These are phyloP conservation scores for Pythium rhizo-oryzae DNA, from an alignment of 352 stramenopile genomes.

Conservation along the genomic window DNA sequence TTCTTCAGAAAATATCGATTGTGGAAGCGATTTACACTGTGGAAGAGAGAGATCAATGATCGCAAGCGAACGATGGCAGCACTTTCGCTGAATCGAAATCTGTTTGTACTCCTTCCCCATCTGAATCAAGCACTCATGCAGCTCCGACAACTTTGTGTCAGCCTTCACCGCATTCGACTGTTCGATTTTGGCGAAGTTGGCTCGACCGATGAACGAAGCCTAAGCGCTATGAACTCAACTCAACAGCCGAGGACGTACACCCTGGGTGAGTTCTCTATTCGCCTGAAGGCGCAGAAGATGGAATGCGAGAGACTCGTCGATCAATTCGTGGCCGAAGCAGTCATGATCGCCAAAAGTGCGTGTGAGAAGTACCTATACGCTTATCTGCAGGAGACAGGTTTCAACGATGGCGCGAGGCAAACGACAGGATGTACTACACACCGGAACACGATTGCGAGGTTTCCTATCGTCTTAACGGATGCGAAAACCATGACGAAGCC, in stretches of 20 bases:
- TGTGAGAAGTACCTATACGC: conserved; percentile 65
- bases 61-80: conserved; percentile 42
- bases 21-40: conserved; percentile 93
- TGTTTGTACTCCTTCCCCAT: conserved; percentile 89
- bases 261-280: conserved; percentile 78
- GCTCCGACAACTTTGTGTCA: conserved; percentile 65
- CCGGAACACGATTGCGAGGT: conserved; percentile 1
- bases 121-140: conserved; percentile 82
- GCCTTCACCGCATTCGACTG: conserved; percentile 41
- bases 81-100: conserved; percentile 62
- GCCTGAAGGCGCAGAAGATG: conserved; percentile 72
- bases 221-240: background rate
- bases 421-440: background rate
- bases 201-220: background rate
- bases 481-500: conserved; percentile 7
- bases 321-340: conserved; percentile 55
- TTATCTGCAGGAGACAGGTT: conserved; percentile 58
- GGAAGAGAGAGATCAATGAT: conserved; percentile 75
- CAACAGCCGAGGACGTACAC: conserved; percentile 60
- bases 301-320: conserved; percentile 60
- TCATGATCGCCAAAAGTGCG: conserved; percentile 62
- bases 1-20: conserved; percentile 91
- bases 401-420: conserved; percentile 43
- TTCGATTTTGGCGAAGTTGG: conserved; percentile 43
- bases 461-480: background rate